Evolutionary conservation across 257 asterid species (phyloP).

Genomic region (Cynanchum wilfordii): DNA sequence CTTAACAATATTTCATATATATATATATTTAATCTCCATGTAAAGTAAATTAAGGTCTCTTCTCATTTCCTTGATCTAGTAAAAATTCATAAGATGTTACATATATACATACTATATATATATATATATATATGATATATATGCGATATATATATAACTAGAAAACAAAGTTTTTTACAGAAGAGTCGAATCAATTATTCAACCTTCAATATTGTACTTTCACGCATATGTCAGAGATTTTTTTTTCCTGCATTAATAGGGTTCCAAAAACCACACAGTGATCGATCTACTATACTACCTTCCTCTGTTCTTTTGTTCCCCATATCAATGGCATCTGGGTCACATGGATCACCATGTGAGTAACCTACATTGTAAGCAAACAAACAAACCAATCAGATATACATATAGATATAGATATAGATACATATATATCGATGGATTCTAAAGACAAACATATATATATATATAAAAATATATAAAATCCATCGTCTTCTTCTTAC

Average conservation of each 20-base stretch:
- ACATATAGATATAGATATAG: no score
- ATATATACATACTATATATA: no score
- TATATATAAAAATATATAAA: not conserved
- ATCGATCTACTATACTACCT: not conserved
- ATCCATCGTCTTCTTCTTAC: slow-evolving; percentile 8
- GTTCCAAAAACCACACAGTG: slow-evolving; percentile 21
- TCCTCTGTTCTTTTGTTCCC: slow-evolving; percentile 35
- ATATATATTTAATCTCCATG: no score
- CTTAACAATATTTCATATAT: no score
- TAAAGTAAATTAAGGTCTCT: no score
- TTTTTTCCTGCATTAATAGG: slow-evolving; percentile 20
- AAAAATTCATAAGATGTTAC: no score
- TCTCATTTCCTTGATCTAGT: no score
- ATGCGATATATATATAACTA: not conserved
- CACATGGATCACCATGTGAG: slow-evolving; percentile 38
- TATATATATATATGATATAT: no score
- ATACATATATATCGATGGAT: not conserved
- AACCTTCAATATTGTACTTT: not conserved
- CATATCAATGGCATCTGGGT: slow-evolving; percentile 39
- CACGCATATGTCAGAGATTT: slow-evolving; percentile 21
- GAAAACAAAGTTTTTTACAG: not conserved
- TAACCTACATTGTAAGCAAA: slow-evolving; percentile 6
- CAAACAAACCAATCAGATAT: not conserved
- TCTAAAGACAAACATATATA: not conserved
- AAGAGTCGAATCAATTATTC: not conserved